Evolutionary conservation across 805 yeast species (phyloP).

Genomic region (Spathaspora arborariae): DNA sequence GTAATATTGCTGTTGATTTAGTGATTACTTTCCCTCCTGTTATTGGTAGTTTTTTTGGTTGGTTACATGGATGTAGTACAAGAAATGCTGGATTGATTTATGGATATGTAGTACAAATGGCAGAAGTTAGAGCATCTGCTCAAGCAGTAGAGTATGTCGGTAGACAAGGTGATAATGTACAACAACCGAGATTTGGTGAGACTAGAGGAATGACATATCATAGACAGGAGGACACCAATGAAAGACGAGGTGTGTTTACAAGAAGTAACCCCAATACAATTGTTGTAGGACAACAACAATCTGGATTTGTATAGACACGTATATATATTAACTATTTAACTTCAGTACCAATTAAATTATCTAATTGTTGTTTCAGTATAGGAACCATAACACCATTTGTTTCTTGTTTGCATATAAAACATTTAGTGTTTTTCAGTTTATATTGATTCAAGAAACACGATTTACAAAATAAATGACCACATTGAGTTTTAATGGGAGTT

Average conservation of each 20-base stretch:
- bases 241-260: slow-evolving; percentile 1
- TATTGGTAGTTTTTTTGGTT: slow-evolving; percentile 70
- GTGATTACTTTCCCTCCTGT: slow-evolving; percentile 75
- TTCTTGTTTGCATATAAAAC: slow-evolving; percentile 56
- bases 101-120: slow-evolving; percentile 17
- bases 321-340: neutral
- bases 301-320: slow-evolving; percentile 14
- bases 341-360: slow-evolving; percentile 6
- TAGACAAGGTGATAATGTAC: slow-evolving; percentile 4
- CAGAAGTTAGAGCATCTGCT: slow-evolving; percentile 17
- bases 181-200: neutral
- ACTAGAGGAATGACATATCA: neutral
- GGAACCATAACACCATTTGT: slow-evolving; percentile 60
- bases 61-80: slow-evolving; percentile 84
- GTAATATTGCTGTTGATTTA: slow-evolving; percentile 72
- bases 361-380: slow-evolving; percentile 36
- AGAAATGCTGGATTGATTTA: slow-evolving; percentile 83
- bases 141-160: slow-evolving; percentile 18
- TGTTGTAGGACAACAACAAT: slow-evolving; percentile 13
- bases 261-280: slow-evolving; percentile 4
- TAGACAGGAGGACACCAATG: neutral
- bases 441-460: slow-evolving; percentile 50
- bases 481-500: slow-evolving; percentile 53
- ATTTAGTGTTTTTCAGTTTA: slow-evolving; percentile 38
- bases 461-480: slow-evolving; percentile 65